These are phyloP conservation scores for Detonula confervacea DNA, from an alignment of 352 stramenopile genomes.

Conservation along the genomic window DNA sequence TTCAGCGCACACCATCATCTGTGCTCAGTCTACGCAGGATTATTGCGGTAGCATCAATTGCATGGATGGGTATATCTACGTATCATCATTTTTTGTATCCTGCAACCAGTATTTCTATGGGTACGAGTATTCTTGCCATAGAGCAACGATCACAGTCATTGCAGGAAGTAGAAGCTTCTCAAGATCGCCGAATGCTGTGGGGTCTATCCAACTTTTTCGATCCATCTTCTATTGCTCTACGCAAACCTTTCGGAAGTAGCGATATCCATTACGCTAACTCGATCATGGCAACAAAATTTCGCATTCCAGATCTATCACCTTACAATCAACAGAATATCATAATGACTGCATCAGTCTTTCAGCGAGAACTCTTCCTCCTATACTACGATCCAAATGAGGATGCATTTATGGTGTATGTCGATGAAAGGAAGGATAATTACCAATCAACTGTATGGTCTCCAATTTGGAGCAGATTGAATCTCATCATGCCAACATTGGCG, in stretches of 20 bases:
- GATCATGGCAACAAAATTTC: conserved; percentile 1
- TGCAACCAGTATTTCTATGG: too few relatives aligned
- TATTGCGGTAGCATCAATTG: too few relatives aligned
- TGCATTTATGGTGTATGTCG: conserved; percentile 32
- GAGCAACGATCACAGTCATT: too few relatives aligned
- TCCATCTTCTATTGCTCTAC: conserved; percentile 12
- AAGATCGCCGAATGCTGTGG: background rate
- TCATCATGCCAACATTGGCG: conserved; percentile 22
- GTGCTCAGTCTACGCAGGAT: too few relatives aligned
- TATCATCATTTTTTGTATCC: too few relatives aligned
- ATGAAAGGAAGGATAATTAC: conserved; percentile 34
- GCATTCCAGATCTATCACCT: background rate
- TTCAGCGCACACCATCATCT: too few relatives aligned
- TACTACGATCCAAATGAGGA: conserved; percentile 26
- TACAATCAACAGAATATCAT: conserved; percentile 36
- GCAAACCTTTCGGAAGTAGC: background rate
- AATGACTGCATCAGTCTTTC: conserved; percentile 15
- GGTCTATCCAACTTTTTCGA: conserved; percentile 14
- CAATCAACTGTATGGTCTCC: conserved; percentile 1
- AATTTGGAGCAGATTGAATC: conserved; percentile 18
- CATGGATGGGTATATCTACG: too few relatives aligned
- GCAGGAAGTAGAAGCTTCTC: too few relatives aligned
- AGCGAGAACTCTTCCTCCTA: conserved; percentile 33
- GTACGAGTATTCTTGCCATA: too few relatives aligned
- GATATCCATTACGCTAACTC: conserved; percentile 7